These are phyloP conservation scores for Penicillium daleae DNA, from an alignment of 495 filamentous ascomycete genomes.

Conservation along the genomic window DNA sequence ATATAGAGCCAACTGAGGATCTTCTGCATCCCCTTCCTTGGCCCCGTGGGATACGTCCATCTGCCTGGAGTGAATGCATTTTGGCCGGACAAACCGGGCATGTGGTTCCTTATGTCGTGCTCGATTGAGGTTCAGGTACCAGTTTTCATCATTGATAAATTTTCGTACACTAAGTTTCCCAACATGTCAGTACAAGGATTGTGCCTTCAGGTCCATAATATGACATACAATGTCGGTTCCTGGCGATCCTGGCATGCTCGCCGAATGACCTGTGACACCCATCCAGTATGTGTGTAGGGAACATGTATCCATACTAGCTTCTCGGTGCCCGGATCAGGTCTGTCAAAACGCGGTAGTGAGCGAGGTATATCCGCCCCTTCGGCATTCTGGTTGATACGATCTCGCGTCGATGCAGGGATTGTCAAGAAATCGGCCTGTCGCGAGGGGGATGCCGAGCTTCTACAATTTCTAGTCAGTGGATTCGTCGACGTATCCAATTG, in stretches of 20 bases:
- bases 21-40: constrained; percentile 26
- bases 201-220: background rate
- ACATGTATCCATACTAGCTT: constrained; percentile 70
- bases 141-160: constrained; percentile 50
- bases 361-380: constrained; percentile 35
- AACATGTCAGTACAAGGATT: background rate
- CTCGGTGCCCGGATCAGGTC: constrained; percentile 45
- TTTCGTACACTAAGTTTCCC: constrained; percentile 48
- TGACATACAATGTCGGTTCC: constrained; percentile 33
- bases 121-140: constrained; percentile 49
- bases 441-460: constrained; percentile 25
- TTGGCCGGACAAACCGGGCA: constrained; percentile 47
- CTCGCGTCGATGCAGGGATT: constrained; percentile 32
- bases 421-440: constrained; percentile 30
- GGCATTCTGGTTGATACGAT: constrained; percentile 29
- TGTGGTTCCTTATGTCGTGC: constrained; percentile 53
- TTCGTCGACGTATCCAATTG: background rate
- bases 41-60: constrained; percentile 35
- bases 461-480: background rate
- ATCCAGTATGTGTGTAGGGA: constrained; percentile 66
- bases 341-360: constrained; percentile 40
- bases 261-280: constrained; percentile 54
- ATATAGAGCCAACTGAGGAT: constrained; percentile 46
- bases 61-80: constrained; percentile 41
- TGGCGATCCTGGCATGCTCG: constrained; percentile 32